phyloP scores from a whole-genome alignment of 2,329 filamentous ascomycete genomes.

The Ascochyta lentis region DNA sequence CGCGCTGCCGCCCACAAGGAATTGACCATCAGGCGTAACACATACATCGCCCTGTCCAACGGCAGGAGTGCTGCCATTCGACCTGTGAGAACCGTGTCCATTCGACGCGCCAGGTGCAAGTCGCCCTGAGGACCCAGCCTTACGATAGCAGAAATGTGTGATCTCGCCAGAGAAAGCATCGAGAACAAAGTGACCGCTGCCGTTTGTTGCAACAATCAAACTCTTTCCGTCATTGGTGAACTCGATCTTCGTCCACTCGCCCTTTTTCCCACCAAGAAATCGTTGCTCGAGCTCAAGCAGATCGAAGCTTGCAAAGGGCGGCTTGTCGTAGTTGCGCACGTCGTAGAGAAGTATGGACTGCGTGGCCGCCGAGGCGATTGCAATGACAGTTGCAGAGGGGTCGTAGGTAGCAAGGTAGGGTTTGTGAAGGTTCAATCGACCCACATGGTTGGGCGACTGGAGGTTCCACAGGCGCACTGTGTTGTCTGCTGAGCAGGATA shows the following conservation, averaged over 20 bases:
- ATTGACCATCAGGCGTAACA: constrained; percentile 88
- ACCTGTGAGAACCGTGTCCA: constrained; percentile 59
- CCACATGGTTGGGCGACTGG: constrained; percentile 78
- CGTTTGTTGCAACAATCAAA: constrained; percentile 82
- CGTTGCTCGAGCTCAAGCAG: constrained; percentile 68
- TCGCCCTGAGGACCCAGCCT: constrained; percentile 54
- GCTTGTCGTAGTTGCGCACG: constrained; percentile 89
- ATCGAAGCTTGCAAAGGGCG: constrained; percentile 87
- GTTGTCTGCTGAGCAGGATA: constrained; percentile 89
- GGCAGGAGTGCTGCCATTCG: constrained; percentile 33
- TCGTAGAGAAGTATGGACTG: constrained; percentile 89
- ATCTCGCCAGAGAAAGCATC: constrained; percentile 88
- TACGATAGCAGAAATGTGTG: constrained; percentile 71
- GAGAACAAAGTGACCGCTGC: constrained; percentile 86
- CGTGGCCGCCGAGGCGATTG: constrained; percentile 81
- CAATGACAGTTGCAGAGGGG: constrained; percentile 89
- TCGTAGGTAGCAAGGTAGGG: constrained; percentile 90
- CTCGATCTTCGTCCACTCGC: constrained; percentile 87
- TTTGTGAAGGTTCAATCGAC: constrained; percentile 78
- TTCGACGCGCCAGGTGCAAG: constrained; percentile 52
- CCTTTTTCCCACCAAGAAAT: constrained; percentile 52
- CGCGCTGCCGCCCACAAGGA: constrained; percentile 79
- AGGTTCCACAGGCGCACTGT: constrained; percentile 92
- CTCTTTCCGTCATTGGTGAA: constrained; percentile 96
- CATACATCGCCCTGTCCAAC: constrained; percentile 76